Evolutionary conservation across 164 flowering plant genomes (phyloP).

Genomic region (Piper betle): DNA sequence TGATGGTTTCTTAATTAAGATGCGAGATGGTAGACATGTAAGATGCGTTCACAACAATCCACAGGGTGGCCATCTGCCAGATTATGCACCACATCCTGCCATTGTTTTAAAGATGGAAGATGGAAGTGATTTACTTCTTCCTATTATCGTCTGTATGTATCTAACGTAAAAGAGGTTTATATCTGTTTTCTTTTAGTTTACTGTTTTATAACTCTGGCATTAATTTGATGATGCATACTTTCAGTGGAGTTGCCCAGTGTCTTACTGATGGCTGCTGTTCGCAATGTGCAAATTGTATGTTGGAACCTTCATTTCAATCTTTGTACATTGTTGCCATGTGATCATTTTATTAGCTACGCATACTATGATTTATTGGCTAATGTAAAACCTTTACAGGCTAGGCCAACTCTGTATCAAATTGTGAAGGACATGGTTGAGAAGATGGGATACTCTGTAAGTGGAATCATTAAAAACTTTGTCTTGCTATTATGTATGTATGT

Average conservation of each 20-base stretch:
- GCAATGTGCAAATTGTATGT: constrained; percentile 89
- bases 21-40: constrained; percentile 84
- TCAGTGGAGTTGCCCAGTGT: constrained; percentile 98
- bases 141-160: constrained; percentile 93
- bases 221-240: constrained; percentile 9
- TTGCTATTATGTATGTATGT: no score
- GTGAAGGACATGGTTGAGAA: constrained; percentile 86
- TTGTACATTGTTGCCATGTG: neutral
- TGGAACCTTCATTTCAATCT: neutral
- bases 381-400: constrained; percentile 38
- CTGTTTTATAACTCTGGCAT: neutral
- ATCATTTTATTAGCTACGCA: neutral
- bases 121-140: constrained; percentile 93
- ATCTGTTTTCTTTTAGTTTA: neutral
- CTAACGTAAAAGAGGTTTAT: neutral
- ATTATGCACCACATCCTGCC: constrained; percentile 96
- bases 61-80: constrained; percentile 80
- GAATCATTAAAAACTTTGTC: no score
- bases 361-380: constrained; percentile 1
- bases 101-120: constrained; percentile 99
- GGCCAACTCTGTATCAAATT: constrained; percentile 90
- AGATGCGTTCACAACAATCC: constrained; percentile 93
- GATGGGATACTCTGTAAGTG: constrained; percentile 79
- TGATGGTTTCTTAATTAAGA: constrained; percentile 86
- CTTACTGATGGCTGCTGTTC: constrained; percentile 93